phyloP scores from a whole-genome alignment of 306 rosid species.

The Cicer judaicum region DNA sequence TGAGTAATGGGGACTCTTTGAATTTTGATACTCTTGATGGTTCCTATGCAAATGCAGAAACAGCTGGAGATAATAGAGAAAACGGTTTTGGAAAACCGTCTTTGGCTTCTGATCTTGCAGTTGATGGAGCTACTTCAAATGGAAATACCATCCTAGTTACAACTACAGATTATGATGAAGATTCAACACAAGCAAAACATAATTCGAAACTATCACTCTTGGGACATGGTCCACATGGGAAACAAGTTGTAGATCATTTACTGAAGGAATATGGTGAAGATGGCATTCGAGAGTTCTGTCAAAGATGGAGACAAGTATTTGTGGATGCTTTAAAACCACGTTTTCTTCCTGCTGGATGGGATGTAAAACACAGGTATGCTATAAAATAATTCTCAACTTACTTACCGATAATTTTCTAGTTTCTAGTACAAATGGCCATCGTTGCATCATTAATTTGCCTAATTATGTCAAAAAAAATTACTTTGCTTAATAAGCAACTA shows the following conservation, averaged over 20 bases:
- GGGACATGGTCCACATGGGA: slow-evolving; percentile 98
- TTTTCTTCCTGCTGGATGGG: slow-evolving; percentile 92
- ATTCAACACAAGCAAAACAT: slow-evolving; percentile 50
- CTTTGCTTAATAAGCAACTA: slow-evolving; percentile 29
- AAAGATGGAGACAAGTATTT: slow-evolving; percentile 93
- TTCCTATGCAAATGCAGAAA: slow-evolving; percentile 42
- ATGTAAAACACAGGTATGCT: slow-evolving; percentile 88
- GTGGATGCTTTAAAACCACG: slow-evolving; percentile 83
- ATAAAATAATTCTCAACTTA: slow-evolving; percentile 5
- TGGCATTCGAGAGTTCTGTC: slow-evolving; percentile 78
- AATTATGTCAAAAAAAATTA: not conserved
- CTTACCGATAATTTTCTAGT: slow-evolving; percentile 1
- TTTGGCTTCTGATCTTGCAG: slow-evolving; percentile 48
- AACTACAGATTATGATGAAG: slow-evolving; percentile 41
- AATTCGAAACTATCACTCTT: slow-evolving; percentile 74
- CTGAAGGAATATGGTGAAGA: slow-evolving; percentile 73
- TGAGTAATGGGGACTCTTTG: slow-evolving; percentile 40
- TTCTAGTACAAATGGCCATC: slow-evolving; percentile 13
- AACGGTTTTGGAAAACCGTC: slow-evolving; percentile 43
- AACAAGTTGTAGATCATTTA: slow-evolving; percentile 83
- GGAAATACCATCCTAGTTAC: slow-evolving; percentile 38
- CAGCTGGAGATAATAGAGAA: slow-evolving; percentile 41
- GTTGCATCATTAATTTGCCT: not conserved
- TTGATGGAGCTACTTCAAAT: slow-evolving; percentile 47
- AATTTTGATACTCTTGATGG: slow-evolving; percentile 44